Conservation (phyloP, 257 asterid species). For the Fraxinus anomala region DNA sequence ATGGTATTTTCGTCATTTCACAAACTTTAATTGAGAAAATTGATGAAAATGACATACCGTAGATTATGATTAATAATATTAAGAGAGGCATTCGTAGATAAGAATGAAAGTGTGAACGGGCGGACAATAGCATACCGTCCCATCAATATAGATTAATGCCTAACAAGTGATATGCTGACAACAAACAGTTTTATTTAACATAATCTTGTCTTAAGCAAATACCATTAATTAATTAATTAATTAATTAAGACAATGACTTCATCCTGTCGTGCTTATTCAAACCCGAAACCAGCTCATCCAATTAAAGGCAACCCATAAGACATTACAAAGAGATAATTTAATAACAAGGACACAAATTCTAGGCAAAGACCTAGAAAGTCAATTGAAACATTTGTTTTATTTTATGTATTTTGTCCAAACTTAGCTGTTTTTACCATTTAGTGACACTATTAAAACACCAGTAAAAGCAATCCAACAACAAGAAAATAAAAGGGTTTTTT, state of each 20-base stretch:
- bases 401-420: background rate
- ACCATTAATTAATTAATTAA: background rate
- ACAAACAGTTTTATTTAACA: background rate
- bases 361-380: background rate
- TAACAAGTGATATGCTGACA: background rate
- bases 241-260: background rate
- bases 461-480: background rate
- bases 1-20: no score
- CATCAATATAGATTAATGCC: background rate
- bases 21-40: no score
- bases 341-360: background rate
- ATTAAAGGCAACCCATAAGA: background rate
- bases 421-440: background rate
- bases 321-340: background rate
- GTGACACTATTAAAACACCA: background rate
- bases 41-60: no score
- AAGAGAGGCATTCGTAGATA: background rate
- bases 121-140: background rate
- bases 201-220: slow-evolving; percentile 4
- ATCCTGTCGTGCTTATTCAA: slow-evolving; percentile 8
- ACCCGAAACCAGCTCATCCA: background rate
- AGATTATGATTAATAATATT: no score
- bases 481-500: background rate
- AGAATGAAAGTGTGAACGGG: background rate
- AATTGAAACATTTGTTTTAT: background rate